Conservation (phyloP, 140 eudicot genomes). For the Oenanthe javanica region DNA sequence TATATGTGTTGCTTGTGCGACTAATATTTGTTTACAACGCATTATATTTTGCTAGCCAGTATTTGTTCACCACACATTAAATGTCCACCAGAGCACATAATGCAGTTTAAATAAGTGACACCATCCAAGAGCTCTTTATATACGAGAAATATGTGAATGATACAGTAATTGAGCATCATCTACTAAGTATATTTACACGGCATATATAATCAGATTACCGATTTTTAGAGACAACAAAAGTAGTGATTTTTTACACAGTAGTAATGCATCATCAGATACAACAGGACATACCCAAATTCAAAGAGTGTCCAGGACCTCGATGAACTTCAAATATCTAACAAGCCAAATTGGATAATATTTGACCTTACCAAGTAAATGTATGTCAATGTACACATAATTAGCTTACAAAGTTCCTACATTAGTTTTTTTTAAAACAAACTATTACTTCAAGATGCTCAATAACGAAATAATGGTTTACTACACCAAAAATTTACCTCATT, state of each 20-base stretch:
- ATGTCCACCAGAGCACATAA: not conserved
- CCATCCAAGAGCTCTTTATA: not conserved
- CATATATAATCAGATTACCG: not conserved
- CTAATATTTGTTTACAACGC: not conserved
- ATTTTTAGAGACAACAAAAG: not conserved
- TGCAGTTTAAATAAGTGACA: not conserved
- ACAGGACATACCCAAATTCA: not conserved
- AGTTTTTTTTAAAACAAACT: not conserved
- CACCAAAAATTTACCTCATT: conserved; percentile 7
- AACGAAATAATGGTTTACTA: not conserved
- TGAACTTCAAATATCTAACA: not conserved
- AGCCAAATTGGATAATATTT: not conserved
- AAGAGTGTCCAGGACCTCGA: too few relatives aligned
- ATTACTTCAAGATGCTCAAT: not conserved
- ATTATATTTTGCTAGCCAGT: not conserved
- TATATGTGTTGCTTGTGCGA: not conserved
- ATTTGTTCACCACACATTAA: not conserved
- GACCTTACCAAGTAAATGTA: too few relatives aligned
- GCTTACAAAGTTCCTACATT: not conserved
- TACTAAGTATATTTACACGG: not conserved
- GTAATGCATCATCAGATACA: not conserved
- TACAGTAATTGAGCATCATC: not conserved
- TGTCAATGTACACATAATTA: not conserved
- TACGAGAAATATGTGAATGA: not conserved
- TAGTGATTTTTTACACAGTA: not conserved